Conservation (phyloP, 805 yeast species). For the Isabelozyma rhagii region DNA sequence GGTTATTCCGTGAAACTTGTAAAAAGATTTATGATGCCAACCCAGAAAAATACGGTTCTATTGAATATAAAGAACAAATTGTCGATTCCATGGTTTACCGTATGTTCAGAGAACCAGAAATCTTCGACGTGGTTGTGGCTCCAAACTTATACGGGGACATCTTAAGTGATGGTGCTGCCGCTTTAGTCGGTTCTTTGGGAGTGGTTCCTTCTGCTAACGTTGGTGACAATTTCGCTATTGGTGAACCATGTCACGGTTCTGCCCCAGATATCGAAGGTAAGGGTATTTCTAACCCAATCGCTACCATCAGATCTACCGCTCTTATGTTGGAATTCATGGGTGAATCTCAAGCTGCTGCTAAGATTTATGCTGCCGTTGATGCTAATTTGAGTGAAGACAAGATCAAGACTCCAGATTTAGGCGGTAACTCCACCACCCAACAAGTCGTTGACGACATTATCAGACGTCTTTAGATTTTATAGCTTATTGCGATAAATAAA, state of each 20-base stretch:
- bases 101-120: conserved; percentile 97
- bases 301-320: conserved; percentile 97
- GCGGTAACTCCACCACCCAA: conserved; percentile 84
- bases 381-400: conserved; percentile 80
- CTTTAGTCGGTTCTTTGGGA: conserved; percentile 94
- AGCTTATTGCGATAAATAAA: no score
- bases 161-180: conserved; percentile 97
- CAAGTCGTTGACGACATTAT: conserved; percentile 85
- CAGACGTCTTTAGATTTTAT: conserved; percentile 31
- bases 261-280: conserved; percentile 98
- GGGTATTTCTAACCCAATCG: conserved; percentile 94
- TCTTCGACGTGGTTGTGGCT: conserved; percentile 96
- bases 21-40: conserved; percentile 57
- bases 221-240: conserved; percentile 93
- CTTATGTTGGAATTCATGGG: conserved; percentile 97
- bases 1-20: conserved; percentile 90
- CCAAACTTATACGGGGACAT: conserved; percentile 98
- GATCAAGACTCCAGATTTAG: conserved; percentile 89
- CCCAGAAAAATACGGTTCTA: conserved; percentile 52
- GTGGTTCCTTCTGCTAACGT: conserved; percentile 98
- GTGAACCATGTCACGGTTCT: conserved; percentile 99
- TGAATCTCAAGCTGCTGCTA: conserved; percentile 81
- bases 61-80: conserved; percentile 87
- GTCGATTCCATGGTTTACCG: conserved; percentile 99
- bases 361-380: conserved; percentile 91